Evolutionary conservation across 2,329 filamentous ascomycete species (phyloP), one percentile per base, ranked within the genome.

Genomic region (Neofusicoccum cordaticola): DNA sequence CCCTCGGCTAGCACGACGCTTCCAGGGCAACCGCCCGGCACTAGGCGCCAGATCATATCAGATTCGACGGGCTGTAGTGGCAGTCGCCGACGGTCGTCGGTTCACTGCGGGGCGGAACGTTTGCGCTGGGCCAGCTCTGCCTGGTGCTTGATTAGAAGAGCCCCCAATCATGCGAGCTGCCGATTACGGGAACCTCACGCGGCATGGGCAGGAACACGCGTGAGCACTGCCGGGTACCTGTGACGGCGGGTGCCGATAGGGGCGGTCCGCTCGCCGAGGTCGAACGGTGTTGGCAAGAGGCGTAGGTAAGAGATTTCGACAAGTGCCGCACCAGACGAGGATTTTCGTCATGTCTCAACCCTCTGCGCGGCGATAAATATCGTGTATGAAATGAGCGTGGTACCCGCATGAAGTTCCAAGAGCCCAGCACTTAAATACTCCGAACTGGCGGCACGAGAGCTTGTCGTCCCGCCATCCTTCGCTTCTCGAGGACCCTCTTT

Each of bases 111-210:
- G 22, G 22, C 22, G 22, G 22, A 22, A 22, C 22, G 22, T 22
- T 22, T 22, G 22, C 22, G 22, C 13, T 31, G 8, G 8, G 13
- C 17, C 17, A 15, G 19, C 41, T 4, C 39, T n/a, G 39, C 15
- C 31, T 7, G 13, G 22, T 22, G 22, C 22, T 31, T 61, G 42
- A 42, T 62, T 41, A 42, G 58, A 51, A 42, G 22, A 13, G 1
- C 1, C 17, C 5, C 15, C 4, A 12, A 31, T 51, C 58, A 17
- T 62, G 51, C 58, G 58, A 62, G 45, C 58, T 62, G 58, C 58
- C 58, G 1, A n/a, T 62, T 62, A 62, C 34, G 58, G 58, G 3
- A 50, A n/a, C 17, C 44, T 62, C 58, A 62, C 58, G 58, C 47
- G 58, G 44, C 12, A 42, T 51, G 45, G 42, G 57, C 8, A n/a